Percentiles rank a stretch among this genome's conserved stretches.
phyloP scores from a whole-genome alignment of 768 basidiomycete species.

The Mycena alexandri region DNA sequence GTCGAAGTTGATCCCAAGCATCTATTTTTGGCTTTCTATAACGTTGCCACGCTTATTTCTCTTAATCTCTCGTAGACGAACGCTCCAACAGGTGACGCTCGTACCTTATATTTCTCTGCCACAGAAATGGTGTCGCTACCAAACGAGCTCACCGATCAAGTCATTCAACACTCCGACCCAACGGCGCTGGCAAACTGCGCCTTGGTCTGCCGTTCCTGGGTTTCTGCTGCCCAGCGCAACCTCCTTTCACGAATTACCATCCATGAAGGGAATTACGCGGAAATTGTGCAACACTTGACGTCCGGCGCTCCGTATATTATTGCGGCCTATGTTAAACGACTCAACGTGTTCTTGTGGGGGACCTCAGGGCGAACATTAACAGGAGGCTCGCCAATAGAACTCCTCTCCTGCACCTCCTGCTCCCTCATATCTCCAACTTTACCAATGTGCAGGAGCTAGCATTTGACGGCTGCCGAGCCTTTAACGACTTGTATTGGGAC shows the following conservation, averaged over 20 bases:
- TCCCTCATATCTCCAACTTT: constrained; percentile 33
- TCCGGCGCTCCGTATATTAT: constrained; percentile 19
- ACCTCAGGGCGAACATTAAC: constrained; percentile 18
- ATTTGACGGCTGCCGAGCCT: constrained; percentile 31
- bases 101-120: no score
- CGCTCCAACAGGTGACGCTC: no score
- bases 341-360: constrained; percentile 25
- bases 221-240: constrained; percentile 20
- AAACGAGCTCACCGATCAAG: constrained; percentile 27
- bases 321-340: constrained; percentile 22
- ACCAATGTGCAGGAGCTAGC: constrained; percentile 25
- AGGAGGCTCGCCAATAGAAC: constrained; percentile 1
- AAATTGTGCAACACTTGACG: constrained; percentile 21
- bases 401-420: constrained; percentile 30
- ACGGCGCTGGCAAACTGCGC: constrained; percentile 28
- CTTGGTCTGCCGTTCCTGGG: constrained; percentile 31
- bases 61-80: no score
- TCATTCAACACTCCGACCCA: constrained; percentile 23
- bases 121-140: constrained; percentile 26
- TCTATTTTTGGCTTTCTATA: no score
- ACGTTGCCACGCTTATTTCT: no score
- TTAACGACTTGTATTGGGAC: constrained; percentile 23
- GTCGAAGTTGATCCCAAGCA: no score
- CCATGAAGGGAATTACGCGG: constrained; percentile 20
- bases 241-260: constrained; percentile 29